Conservation (phyloP, 2,329 filamentous ascomycete species). For the Ophiostoma populinum region DNA sequence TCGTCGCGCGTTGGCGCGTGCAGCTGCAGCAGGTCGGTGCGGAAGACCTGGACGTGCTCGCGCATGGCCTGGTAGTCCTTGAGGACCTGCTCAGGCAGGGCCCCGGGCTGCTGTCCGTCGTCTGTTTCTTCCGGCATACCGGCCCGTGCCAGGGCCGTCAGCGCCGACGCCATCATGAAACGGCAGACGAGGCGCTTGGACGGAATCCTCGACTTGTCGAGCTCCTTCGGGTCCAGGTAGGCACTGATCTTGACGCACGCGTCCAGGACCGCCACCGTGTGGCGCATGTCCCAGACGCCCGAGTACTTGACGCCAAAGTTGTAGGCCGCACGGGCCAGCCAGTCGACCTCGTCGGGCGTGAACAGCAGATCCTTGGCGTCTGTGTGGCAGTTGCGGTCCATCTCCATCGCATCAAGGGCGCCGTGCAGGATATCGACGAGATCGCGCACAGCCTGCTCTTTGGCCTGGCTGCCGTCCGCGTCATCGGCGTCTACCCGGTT, state of each 20-base stretch:
- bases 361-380: conserved; percentile 33
- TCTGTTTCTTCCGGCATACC: too few relatives aligned
- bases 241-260: conserved; percentile 34
- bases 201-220: conserved; percentile 23
- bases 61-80: conserved; percentile 46
- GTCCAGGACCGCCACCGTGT: conserved; percentile 37
- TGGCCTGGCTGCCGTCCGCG: not conserved
- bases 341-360: conserved; percentile 50
- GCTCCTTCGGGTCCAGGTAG: conserved; percentile 26
- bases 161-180: conserved; percentile 42
- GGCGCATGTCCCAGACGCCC: conserved; percentile 32
- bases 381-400: conserved; percentile 22
- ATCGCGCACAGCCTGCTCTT: conserved; percentile 2
- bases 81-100: conserved; percentile 24
- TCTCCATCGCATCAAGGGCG: conserved; percentile 20
- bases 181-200: conserved; percentile 49
- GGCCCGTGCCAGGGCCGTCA: conserved; percentile 32
- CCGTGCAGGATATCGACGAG: conserved; percentile 23
- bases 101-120: conserved; percentile 16
- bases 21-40: conserved; percentile 24
- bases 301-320: conserved; percentile 52
- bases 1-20: conserved; percentile 20
- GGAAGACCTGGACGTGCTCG: conserved; percentile 42
- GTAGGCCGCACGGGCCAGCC: conserved; percentile 73
- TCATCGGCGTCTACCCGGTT: not conserved